Conservation (phyloP, 2,329 filamentous ascomycete species). For the Fusarium citri region DNA sequence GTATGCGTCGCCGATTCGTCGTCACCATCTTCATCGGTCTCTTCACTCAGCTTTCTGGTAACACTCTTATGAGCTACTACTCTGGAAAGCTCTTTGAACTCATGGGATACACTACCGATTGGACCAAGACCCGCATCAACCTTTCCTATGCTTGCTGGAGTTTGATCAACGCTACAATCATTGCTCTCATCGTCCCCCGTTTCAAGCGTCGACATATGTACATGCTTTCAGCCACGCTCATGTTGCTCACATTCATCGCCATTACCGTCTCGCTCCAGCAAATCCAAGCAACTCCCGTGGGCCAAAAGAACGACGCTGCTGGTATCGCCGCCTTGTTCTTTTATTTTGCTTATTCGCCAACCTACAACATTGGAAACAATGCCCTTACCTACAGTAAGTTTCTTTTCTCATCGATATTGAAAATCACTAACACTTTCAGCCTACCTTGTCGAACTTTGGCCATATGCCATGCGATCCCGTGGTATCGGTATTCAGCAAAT, state of each 20-base stretch:
- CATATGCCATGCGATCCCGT: conserved; percentile 66
- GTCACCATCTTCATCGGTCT: conserved; percentile 63
- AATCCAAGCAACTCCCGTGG: conserved; percentile 50
- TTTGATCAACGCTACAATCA: conserved; percentile 55
- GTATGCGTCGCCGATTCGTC: conserved; percentile 61
- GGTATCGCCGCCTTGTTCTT: conserved; percentile 32
- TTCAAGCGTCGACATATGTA: conserved; percentile 65
- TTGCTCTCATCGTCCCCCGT: conserved; percentile 57
- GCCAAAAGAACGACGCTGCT: conserved; percentile 10
- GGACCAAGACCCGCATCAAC: conserved; percentile 60
- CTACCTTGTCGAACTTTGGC: conserved; percentile 70
- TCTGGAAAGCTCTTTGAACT: conserved; percentile 54
- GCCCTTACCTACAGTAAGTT: conserved; percentile 41
- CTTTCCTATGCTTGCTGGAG: conserved; percentile 59
- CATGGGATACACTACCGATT: conserved; percentile 56
- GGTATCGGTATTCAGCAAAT: conserved; percentile 70
- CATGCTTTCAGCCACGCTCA: conserved; percentile 59
- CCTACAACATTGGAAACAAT: conserved; percentile 40
- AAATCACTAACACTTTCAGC: conserved; percentile 21
- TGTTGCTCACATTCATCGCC: conserved; percentile 63
- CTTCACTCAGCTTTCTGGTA: conserved; percentile 65
- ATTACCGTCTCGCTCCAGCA: conserved; percentile 64
- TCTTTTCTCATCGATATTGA: neutral
- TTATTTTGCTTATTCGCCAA: conserved; percentile 34
- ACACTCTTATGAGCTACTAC: conserved; percentile 53